Percentiles rank a stretch among this genome's conserved stretches.
Conservation (phyloP, 2,329 filamentous ascomycete genomes). For the Epicoccum nigrum region DNA sequence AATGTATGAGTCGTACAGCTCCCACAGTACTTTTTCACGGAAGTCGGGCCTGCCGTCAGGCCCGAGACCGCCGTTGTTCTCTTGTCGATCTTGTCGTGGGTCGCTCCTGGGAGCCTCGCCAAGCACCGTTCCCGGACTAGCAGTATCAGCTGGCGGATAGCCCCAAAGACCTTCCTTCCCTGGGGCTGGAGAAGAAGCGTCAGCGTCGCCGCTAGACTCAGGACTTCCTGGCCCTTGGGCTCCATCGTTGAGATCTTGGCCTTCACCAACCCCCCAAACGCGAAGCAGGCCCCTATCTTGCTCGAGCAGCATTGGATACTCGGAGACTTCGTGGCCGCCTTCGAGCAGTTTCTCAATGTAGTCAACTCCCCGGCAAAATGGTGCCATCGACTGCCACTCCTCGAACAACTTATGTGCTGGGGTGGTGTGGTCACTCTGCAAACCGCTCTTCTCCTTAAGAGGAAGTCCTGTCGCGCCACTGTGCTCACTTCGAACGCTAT, state of each 20-base stretch:
- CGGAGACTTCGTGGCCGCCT: slow-evolving; percentile 63
- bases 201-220: slow-evolving; percentile 48
- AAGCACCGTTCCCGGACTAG: slow-evolving; percentile 32
- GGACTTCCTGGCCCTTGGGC: slow-evolving; percentile 44
- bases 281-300: slow-evolving; percentile 75
- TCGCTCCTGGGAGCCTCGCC: slow-evolving; percentile 32
- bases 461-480: slow-evolving; percentile 23
- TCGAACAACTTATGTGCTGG: slow-evolving; percentile 81
- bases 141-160: slow-evolving; percentile 49
- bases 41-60: slow-evolving; percentile 61
- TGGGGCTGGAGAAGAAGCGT: slow-evolving; percentile 50
- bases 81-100: slow-evolving; percentile 41
- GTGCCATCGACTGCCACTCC: slow-evolving; percentile 63
- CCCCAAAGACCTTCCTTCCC: slow-evolving; percentile 59
- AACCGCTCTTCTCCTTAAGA: slow-evolving; percentile 48
- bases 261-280: slow-evolving; percentile 80
- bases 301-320: slow-evolving; percentile 78
- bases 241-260: slow-evolving; percentile 63
- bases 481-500: slow-evolving; percentile 39
- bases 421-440: slow-evolving; percentile 86
- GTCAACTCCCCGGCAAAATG: slow-evolving; percentile 60
- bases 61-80: slow-evolving; percentile 58
- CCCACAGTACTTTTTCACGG: slow-evolving; percentile 57
- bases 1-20: slow-evolving; percentile 62
- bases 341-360: slow-evolving; percentile 39